Percentiles rank a stretch among this genome's conserved stretches.
These are phyloP conservation scores for Kwoniella dendrophila DNA, from an alignment of 768 basidiomycete species.

Conservation along the genomic window DNA sequence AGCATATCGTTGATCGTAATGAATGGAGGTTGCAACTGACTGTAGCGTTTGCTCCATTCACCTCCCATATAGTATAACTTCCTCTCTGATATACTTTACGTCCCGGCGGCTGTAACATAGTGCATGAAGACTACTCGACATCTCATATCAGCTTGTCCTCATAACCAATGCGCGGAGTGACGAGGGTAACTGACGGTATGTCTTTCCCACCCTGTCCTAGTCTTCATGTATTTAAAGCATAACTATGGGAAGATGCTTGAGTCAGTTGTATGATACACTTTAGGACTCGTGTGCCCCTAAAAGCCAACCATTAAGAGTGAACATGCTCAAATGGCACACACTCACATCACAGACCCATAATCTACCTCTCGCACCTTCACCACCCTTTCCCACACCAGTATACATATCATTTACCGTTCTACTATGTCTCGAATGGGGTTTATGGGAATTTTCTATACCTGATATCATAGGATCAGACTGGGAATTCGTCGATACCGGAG, in stretches of 20 bases:
- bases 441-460: slow-evolving; percentile 6
- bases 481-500: background rate
- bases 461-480: background rate
- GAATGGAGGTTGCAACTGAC: slow-evolving; percentile 57
- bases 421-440: slow-evolving; percentile 6
- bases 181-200: slow-evolving; percentile 62
- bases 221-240: slow-evolving; percentile 96
- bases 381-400: slow-evolving; percentile 37
- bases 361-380: slow-evolving; percentile 46
- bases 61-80: slow-evolving; percentile 89
- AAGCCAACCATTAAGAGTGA: too few relatives aligned
- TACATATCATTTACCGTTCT: slow-evolving; percentile 40
- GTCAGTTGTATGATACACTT: slow-evolving; percentile 9
- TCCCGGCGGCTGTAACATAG: slow-evolving; percentile 68
- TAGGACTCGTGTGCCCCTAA: too few relatives aligned
- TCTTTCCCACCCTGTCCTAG: slow-evolving; percentile 67
- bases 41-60: slow-evolving; percentile 84
- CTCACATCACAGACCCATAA: slow-evolving; percentile 54
- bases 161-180: background rate
- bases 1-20: background rate
- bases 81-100: slow-evolving; percentile 86
- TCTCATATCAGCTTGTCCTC: slow-evolving; percentile 7
- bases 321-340: too few relatives aligned
- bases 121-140: slow-evolving; percentile 5
- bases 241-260: slow-evolving; percentile 22